Evolutionary conservation across 257 asterid genomes (phyloP).

Genomic region (Nicotiana noctiflora): DNA sequence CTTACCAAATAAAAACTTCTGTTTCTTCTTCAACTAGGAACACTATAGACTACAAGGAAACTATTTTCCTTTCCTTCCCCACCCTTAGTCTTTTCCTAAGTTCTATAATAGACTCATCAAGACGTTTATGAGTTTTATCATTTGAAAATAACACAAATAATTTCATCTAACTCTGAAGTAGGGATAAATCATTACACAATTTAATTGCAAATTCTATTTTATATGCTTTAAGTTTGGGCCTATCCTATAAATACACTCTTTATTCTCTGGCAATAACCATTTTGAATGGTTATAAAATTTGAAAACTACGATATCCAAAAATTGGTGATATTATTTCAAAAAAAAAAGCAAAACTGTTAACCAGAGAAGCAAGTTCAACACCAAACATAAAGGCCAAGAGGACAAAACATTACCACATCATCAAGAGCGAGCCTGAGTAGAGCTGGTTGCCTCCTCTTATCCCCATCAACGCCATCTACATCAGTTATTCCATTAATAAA

Average conservation of each 20-base stretch:
- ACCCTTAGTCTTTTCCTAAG: not conserved
- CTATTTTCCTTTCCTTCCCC: not conserved
- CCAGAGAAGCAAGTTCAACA: not conserved
- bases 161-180: not conserved
- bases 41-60: not conserved
- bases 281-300: not conserved
- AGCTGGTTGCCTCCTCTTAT: conserved; percentile 67
- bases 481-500: conserved; percentile 65
- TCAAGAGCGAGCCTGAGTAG: conserved; percentile 92
- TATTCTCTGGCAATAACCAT: not conserved
- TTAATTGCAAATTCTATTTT: not conserved
- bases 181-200: not conserved
- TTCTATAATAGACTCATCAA: not conserved
- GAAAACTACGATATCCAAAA: not conserved
- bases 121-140: not conserved
- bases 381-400: not conserved
- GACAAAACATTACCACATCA: conserved; percentile 62
- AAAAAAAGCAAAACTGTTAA: not conserved
- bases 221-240: not conserved
- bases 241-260: not conserved
- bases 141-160: not conserved
- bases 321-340: not conserved
- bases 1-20: not conserved
- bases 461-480: conserved; percentile 63
- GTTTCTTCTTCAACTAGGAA: not conserved